Base-by-base conservation (phyloP, 257 asterid genomes). In the Solanum raphanifolium region DNA sequence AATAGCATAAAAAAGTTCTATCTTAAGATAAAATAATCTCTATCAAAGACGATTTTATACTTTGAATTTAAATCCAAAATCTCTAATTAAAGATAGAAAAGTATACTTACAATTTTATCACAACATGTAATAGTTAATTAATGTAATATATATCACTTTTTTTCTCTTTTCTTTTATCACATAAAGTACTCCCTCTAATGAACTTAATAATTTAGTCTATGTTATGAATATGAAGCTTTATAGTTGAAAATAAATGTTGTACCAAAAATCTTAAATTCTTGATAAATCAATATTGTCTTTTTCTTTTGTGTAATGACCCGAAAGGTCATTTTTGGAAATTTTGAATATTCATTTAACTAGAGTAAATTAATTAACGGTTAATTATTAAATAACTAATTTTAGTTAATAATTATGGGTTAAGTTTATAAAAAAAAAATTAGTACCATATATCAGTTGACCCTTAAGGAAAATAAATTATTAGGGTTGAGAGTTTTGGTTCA, bases 1-100 rank as follows among this genome's bases (percentile, higher is more conserved):
- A 5, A 72, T 18, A 21, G 10, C 2, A 0, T 72, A 0, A 9
- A 0, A 34, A 32, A 7, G 1, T 32, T 15, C 0, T 0, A 3
- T 15, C 5, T 0, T n/a, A 9, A 0, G 9, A 21, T 13, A 31
- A 31, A 29, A 7, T 2, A 0, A 0, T 31, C 3, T 2, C 6
- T 29, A 29, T 13, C 7, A 72, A 31, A 72, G 7, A 4, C 0
- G 7, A 72, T 18, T 0, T 18, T 72, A 71, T 71, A 7, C 11
- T 2, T 65, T 12, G 1, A 69, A 0, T 69, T 69, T 6, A 0
- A 43, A 43, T 43, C 2, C 18, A 13, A 43, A 43, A 43, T 43
- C 18, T 43, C 36, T 68, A 29, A 25, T 13, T 68, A 68, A 68
- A 13, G 1, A 69, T 29, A 11, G 0, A 43, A 41, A 11, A 69